phyloP scores from a whole-genome alignment of 768 basidiomycete species.

The Porphyrellus cyaneotinctus region DNA sequence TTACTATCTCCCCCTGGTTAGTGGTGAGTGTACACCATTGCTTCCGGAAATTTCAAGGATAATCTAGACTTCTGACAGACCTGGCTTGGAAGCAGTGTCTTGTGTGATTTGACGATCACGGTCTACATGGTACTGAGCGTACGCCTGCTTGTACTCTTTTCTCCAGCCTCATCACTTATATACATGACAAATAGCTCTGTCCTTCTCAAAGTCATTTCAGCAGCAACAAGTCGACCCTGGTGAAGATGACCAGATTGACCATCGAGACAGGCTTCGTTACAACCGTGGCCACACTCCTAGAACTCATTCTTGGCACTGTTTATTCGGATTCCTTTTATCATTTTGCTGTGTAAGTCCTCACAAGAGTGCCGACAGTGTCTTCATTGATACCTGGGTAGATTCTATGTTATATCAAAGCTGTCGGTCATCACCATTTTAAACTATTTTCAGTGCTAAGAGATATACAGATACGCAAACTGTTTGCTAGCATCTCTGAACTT shows the following conservation, averaged over 20 bases:
- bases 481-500: slow-evolving; percentile 18
- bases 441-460: background rate
- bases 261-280: slow-evolving; percentile 25
- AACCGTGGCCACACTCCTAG: slow-evolving; percentile 12
- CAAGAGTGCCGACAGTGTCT: background rate
- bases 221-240: background rate
- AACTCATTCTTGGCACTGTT: slow-evolving; percentile 12
- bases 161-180: background rate
- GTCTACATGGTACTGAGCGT: slow-evolving; percentile 18
- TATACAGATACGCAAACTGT: slow-evolving; percentile 15
- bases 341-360: slow-evolving; percentile 16
- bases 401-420: slow-evolving; percentile 16
- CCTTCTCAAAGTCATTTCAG: slow-evolving; percentile 6
- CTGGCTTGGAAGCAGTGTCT: slow-evolving; percentile 14
- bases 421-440: background rate
- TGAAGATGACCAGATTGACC: slow-evolving; percentile 18
- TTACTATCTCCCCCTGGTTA: background rate
- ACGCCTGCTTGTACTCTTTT: background rate
- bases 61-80: background rate
- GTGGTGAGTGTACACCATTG: background rate
- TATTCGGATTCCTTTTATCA: slow-evolving; percentile 12
- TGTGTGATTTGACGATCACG: slow-evolving; percentile 19
- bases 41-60: background rate
- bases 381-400: slow-evolving; percentile 1
- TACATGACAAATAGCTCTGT: slow-evolving; percentile 9